Evolutionary conservation across 371 early-diverging fungal species (phyloP).

Genomic region (Cokeromyces recurvatus): DNA sequence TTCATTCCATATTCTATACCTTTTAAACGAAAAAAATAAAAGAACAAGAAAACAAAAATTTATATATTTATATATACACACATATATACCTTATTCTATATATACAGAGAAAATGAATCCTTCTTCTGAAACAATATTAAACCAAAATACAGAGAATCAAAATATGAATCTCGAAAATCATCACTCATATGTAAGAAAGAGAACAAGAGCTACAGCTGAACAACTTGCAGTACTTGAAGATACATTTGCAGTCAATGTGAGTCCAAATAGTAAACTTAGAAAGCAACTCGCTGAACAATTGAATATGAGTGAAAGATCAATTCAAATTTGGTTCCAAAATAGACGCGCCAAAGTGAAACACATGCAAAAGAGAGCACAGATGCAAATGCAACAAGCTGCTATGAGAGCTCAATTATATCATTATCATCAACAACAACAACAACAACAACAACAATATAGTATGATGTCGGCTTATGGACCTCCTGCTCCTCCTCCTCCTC

Average conservation of each 20-base stretch:
- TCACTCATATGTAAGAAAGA: conserved; percentile 30
- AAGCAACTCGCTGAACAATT: conserved; percentile 82
- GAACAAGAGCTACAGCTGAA: conserved; percentile 71
- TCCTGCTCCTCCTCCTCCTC: too few relatives aligned
- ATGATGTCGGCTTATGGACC: too few relatives aligned
- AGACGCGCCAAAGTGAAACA: conserved; percentile 91
- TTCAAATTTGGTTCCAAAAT: conserved; percentile 99
- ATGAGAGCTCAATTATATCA: conserved; percentile 29
- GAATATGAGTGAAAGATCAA: conserved; percentile 87
- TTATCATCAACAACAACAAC: conserved; percentile 1
- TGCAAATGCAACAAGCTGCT: conserved; percentile 36
- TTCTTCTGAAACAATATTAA: too few relatives aligned
- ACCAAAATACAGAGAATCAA: too few relatives aligned
- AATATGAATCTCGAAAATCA: too few relatives aligned
- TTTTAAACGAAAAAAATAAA: too few relatives aligned
- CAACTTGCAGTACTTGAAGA: conserved; percentile 74
- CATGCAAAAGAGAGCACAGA: conserved; percentile 56
- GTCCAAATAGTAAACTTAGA: conserved; percentile 78
- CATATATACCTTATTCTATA: too few relatives aligned
- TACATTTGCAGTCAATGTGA: conserved; percentile 66
- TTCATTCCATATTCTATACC: too few relatives aligned
- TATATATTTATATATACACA: too few relatives aligned
- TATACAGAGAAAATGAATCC: too few relatives aligned
- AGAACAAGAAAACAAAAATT: too few relatives aligned
- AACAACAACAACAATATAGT: too few relatives aligned